These are phyloP conservation scores for Allium cepa DNA, from an alignment of 106 monocot species.

Conservation along the genomic window DNA sequence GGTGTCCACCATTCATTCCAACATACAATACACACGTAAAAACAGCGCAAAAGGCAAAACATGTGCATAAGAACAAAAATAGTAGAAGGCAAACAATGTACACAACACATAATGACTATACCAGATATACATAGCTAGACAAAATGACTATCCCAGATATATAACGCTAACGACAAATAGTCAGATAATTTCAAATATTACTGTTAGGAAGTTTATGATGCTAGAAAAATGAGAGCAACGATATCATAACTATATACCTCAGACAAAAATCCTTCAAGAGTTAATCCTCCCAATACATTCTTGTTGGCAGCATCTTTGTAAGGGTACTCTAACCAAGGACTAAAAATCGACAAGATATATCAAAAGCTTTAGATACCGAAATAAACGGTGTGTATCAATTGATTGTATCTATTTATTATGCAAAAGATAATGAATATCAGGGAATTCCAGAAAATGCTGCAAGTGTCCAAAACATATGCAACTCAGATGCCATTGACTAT, in stretches of 20 bases:
- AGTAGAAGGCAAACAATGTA: neutral
- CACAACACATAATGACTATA: neutral
- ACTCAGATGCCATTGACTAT: no score
- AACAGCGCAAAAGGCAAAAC: no score
- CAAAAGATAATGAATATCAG: neutral
- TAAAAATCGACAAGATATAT: conserved; percentile 10
- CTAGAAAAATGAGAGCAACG: neutral
- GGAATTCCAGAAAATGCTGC: no score
- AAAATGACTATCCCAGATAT: neutral
- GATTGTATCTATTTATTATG: neutral
- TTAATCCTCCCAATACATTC: conserved; percentile 90
- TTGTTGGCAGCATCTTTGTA: conserved; percentile 92
- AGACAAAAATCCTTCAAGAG: conserved; percentile 90
- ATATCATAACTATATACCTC: conserved; percentile 36
- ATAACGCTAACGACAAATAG: no score
- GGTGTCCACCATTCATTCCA: no score
- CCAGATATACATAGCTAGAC: neutral
- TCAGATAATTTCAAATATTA: no score
- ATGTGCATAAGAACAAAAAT: no score
- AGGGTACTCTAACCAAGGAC: conserved; percentile 76
- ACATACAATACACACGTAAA: no score
- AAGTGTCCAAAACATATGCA: no score
- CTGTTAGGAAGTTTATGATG: neutral
- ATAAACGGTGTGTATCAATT: neutral
- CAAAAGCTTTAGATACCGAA: neutral